Evolutionary conservation across 2,329 filamentous ascomycete genomes (phyloP), one percentile per base, ranked within the genome.

Genomic region (Biscogniauxia mediterranea): DNA sequence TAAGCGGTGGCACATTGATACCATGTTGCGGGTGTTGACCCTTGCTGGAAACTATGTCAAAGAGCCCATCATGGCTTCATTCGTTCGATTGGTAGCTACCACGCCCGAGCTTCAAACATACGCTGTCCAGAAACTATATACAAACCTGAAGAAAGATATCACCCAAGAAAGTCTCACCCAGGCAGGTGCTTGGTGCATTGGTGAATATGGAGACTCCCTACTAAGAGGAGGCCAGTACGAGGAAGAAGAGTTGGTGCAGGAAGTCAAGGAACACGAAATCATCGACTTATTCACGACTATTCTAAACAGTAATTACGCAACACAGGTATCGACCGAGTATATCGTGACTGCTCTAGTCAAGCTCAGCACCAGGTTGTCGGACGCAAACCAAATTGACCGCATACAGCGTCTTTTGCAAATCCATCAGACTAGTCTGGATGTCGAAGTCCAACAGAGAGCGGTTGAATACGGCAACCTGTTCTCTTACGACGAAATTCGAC

Each of bases 1-100:
- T 79, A 98, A 98, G 79, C 85, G 95, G 74, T 99, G 95, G 95
- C 95, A 99, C 74, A 90, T 98, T 68, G 95, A 99, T 73, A 99
- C 96, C 2, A 97, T 99, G 89, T 82, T 99, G 58, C 87, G 96
- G 21, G 93, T 99, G 23, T 78, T 99, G 69, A 97, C 93, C 61
- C 82, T 99, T 66, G 95, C 95, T 57, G 95, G 95, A 54, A 97
- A 96, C 77, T 97, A 95, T 71, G 93, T 99, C 68, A 98, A 97
- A 76, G 95, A 99, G 75, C 95, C 96, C 69, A 99, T 99, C 62
- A 78, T 99, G 61, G 97, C 95, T 0, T 98, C 95, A 0, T 98
- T 99, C 73, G 90, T 99, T 62, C 90, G 96, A 55, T 85, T 99
- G 2, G 94, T 99, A 66, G 95, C 95, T 15, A 98, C 94, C 0